Percentiles rank a stretch among this genome's conserved stretches.
Evolutionary conservation across 163 green algal species (phyloP).

Genomic region (Volvox carteri): DNA sequence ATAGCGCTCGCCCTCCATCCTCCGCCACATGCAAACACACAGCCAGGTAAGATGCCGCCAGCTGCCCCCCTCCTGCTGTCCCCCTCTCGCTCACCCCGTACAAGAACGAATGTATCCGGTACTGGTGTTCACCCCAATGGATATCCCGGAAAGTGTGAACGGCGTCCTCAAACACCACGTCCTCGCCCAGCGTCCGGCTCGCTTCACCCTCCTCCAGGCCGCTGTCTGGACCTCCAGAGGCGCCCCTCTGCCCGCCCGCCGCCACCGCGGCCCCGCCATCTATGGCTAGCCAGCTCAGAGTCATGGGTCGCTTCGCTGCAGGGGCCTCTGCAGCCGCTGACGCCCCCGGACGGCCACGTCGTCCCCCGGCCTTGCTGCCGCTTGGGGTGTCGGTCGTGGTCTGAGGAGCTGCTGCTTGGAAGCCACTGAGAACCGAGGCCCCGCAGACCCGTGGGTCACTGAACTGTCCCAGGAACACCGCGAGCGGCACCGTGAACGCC

Average conservation of each 20-base stretch:
- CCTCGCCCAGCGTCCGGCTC: neutral
- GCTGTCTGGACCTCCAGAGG: neutral
- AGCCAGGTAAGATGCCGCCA: no score
- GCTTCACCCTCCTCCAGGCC: neutral
- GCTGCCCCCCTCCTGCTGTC: no score
- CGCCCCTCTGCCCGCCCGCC: neutral
- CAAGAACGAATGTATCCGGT: constrained; percentile 52
- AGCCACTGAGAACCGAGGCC: no score
- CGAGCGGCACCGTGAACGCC: constrained; percentile 43
- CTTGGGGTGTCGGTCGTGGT: no score
- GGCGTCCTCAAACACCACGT: neutral
- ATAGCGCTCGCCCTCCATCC: no score
- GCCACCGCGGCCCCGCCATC: neutral
- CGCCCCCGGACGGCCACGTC: neutral
- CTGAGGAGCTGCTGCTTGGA: no score
- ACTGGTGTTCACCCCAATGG: constrained; percentile 35
- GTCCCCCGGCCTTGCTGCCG: neutral
- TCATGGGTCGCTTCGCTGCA: no score
- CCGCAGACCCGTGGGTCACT: constrained; percentile 2
- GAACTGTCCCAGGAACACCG: constrained; percentile 39
- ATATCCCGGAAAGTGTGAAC: constrained; percentile 36
- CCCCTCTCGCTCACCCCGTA: constrained; percentile 28
- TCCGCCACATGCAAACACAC: no score
- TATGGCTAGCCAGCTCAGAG: neutral
- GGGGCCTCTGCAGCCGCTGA: neutral